Base-by-base conservation (phyloP, 2,329 filamentous ascomycete genomes). In the Phaeosphaeriaceae sp. region DNA sequence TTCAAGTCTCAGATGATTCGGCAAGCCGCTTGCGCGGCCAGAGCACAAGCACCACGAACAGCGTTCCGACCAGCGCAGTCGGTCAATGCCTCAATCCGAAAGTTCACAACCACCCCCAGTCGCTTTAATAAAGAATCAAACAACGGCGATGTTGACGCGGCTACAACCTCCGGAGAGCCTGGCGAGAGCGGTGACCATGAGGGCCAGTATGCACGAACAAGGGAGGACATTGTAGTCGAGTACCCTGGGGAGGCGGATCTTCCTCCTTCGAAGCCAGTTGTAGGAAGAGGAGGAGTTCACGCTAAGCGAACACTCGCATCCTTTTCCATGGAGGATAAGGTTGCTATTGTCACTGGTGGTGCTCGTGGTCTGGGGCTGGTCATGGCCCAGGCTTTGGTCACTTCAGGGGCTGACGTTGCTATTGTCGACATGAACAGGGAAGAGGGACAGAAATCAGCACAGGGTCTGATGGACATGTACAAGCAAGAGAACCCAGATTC, bases 371-470 rank as follows among this genome's bases (percentile, higher is more conserved):
- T 97, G 49, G 93, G 93, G 32, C 79, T 97, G 53, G 92, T 95
- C 62, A 97, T 97, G 89, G 89, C 88, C 42, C 92, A 96, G 78
- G 92, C 89, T 38, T 84, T 96, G 74, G 89, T 96, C 44, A 87
- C 90, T 44, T 94, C 89, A 45, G 93, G 93, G 43, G 89, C 90
- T 8, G 87, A 96, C 72, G 81, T 97, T 54, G 93, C 93, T 34
- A 89, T 97, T 74, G 91, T 97, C 33, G 93, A 97, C 73, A 80
- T 97, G 78, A 96, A 97, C 77, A 88, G 90, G 79, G 88, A 93
- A 33, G 91, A 96, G 75, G 93, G 90, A 8, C 81, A 87, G 68
- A 85, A 85, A 64, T 89, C 94, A 70, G 91, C 91, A 13, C 70
- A 84, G 60, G 83, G 85, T 54, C 81, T 97, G 26, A 80, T 93